A percentile compares a stretch with the other conserved stretches of the same genome.
phyloP scores from a whole-genome alignment of 2,329 filamentous ascomycete genomes.

The Beauveria medogensis region DNA sequence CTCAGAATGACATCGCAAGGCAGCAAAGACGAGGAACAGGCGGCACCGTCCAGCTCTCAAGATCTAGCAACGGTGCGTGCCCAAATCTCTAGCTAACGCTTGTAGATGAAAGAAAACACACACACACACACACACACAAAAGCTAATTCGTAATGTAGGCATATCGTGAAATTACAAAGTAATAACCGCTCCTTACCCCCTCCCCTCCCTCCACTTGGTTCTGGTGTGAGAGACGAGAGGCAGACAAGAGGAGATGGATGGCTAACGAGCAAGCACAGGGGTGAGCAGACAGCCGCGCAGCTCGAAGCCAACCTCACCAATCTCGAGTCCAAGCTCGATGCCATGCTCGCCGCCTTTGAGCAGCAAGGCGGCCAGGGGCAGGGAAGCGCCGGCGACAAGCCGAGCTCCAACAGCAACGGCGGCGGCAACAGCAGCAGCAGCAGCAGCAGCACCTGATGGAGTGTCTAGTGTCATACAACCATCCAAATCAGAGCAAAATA shows the following conservation, averaged over 20 bases:
- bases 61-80: conserved; percentile 1
- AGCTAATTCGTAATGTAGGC: not conserved
- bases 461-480: too few species aligned
- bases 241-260: not conserved
- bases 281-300: conserved; percentile 44
- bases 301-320: conserved; percentile 45
- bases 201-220: not conserved
- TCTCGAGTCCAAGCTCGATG: conserved; percentile 48
- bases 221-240: not conserved
- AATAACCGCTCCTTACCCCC: too few species aligned
- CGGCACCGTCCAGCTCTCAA: not conserved
- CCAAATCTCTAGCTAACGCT: not conserved
- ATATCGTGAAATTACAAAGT: conserved; percentile 17
- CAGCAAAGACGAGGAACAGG: not conserved
- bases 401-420: not conserved
- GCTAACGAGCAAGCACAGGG: conserved; percentile 26
- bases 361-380: not conserved
- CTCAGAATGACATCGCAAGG: not conserved
- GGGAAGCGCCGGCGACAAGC: not conserved
- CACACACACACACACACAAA: not conserved
- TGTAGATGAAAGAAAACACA: too few species aligned
- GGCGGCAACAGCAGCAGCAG: not conserved
- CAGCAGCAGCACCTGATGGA: not conserved
- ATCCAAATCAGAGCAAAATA: too few species aligned
- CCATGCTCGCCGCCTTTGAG: conserved; percentile 43